Evolutionary conservation across 805 yeast species (phyloP), one percentile per base, ranked within the genome.

Genomic region (Schizosaccharomyces japonicus): DNA sequence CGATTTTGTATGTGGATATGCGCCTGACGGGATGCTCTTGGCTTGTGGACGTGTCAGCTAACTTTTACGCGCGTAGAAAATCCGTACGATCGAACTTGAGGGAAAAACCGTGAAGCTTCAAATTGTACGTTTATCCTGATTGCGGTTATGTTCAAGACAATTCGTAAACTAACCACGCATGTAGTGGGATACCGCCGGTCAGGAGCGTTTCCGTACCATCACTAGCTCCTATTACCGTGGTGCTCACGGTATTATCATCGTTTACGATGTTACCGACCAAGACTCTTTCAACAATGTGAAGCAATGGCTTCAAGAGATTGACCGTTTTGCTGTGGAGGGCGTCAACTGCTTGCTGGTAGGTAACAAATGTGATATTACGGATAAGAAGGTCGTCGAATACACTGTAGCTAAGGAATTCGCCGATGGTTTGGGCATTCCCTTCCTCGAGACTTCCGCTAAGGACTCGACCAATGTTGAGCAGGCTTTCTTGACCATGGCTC

Each of bases 291-390:
- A 83, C 66, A 84, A 90, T 62, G 95, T 87, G 57, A 85, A 84
- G 67, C 94, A 84, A 67, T 87, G 98, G 98, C 71, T 87, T 64
- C 95, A 85, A 67, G 98, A 87, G 65, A 90, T 87, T 60, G 98
- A 87, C 66, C 78, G 96, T 59, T 87, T 85, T 65, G 98, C 96
- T 48, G 87, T 95, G 17, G 92, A 93, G 52, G 95, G 95, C 39
- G 96, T 87, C 44, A 80, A 82, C 78, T 87, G 87, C 68, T 70
- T 87, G 61, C 71, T 87, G 54, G 96, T 87, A 47, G 98, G 98
- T 57, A 87, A 87, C 69, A 87, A 87, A 69, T 84, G 94, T 50
- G 98, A 87, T 66, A 70, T 90, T 63, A 71, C 79, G 47, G 95
- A 84, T 60, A 83, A 85, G 70, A 81, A 85, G 68, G 85, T 83